Percentiles rank a stretch among this genome's conserved stretches.
Conservation (phyloP, 1,139 yeast genomes). For the Barnettozyma hawaiiensis region DNA sequence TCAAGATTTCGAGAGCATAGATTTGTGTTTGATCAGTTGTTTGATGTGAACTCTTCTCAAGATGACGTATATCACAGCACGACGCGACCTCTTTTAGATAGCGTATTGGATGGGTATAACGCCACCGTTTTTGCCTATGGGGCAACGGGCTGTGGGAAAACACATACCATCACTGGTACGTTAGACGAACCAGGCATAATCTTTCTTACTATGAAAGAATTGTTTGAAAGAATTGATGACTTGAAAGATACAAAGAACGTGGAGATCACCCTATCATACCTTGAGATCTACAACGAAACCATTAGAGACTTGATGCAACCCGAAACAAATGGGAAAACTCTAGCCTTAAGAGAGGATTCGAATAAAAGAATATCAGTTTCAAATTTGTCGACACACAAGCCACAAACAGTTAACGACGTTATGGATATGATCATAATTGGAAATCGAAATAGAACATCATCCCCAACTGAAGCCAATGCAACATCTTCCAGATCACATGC, state of each 20-base stretch:
- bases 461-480: slow-evolving; percentile 88
- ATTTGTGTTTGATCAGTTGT: slow-evolving; percentile 76
- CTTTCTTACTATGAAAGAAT: slow-evolving; percentile 70
- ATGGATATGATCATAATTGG: slow-evolving; percentile 75
- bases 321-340: slow-evolving; percentile 33
- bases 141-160: slow-evolving; percentile 98
- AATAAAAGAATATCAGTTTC: slow-evolving; percentile 65
- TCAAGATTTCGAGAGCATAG: slow-evolving; percentile 69
- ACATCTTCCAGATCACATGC: slow-evolving; percentile 93
- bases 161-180: slow-evolving; percentile 82
- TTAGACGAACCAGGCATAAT: slow-evolving; percentile 74
- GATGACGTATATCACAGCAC: slow-evolving; percentile 62
- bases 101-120: slow-evolving; percentile 78
- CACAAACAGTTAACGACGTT: slow-evolving; percentile 64
- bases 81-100: slow-evolving; percentile 65
- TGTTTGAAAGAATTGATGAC: slow-evolving; percentile 55
- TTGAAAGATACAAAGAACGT: slow-evolving; percentile 49
- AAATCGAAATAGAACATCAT: slow-evolving; percentile 69
- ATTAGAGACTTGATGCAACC: slow-evolving; percentile 73
- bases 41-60: slow-evolving; percentile 62
- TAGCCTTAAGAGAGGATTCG: slow-evolving; percentile 69
- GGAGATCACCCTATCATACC: slow-evolving; percentile 63
- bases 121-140: slow-evolving; percentile 96
- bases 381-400: slow-evolving; percentile 62
- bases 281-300: slow-evolving; percentile 88